phyloP scores from a whole-genome alignment of 306 rosid species.

The Trichosanthes truncata region DNA sequence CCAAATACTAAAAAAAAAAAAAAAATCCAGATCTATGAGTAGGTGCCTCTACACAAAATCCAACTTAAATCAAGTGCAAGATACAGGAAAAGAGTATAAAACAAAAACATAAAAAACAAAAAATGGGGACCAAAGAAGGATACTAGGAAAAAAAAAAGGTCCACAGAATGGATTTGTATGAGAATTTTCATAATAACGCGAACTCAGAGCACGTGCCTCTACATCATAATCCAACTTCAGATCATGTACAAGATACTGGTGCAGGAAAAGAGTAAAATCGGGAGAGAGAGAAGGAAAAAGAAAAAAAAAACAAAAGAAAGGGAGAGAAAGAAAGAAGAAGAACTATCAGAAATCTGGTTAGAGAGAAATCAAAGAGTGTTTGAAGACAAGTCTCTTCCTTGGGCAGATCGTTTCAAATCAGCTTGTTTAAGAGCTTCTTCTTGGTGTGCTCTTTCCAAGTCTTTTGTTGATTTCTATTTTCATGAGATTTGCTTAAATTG shows the following conservation, averaged over 20 bases:
- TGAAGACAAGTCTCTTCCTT: too few relatives aligned
- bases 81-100: neutral
- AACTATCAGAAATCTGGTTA: neutral
- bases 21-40: too few relatives aligned
- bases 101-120: neutral
- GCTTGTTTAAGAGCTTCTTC: too few relatives aligned
- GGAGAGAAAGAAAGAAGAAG: neutral
- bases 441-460: too few relatives aligned
- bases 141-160: slow-evolving; percentile 25
- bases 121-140: neutral
- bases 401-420: too few relatives aligned
- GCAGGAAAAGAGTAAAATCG: neutral
- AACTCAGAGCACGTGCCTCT: slow-evolving; percentile 57
- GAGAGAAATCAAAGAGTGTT: too few relatives aligned
- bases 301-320: too few relatives aligned
- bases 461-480: too few relatives aligned
- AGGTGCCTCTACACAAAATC: slow-evolving; percentile 36
- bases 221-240: slow-evolving; percentile 16
- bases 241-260: slow-evolving; percentile 1
- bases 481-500: too few relatives aligned
- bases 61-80: slow-evolving; percentile 4
- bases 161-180: slow-evolving; percentile 19
- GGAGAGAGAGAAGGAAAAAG: neutral
- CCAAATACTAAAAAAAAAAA: too few relatives aligned
- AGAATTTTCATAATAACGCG: slow-evolving; percentile 29